These are phyloP conservation scores for Kwoniella bestiolae DNA, from an alignment of 768 basidiomycete species.

Conservation along the genomic window DNA sequence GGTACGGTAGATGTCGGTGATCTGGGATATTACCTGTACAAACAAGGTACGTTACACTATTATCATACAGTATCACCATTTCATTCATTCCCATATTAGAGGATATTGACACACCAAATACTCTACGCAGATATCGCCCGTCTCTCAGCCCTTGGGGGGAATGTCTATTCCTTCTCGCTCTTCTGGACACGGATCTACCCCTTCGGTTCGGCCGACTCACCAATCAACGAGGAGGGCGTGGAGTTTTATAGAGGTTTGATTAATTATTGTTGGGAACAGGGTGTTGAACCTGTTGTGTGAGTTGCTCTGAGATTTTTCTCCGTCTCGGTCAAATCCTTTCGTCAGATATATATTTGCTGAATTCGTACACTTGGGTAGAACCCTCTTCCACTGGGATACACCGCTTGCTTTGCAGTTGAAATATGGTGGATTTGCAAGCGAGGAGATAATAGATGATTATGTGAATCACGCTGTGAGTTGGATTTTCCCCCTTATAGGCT, in stretches of 20 bases:
- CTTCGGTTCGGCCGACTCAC: constrained; percentile 63
- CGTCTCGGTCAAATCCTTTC: neutral
- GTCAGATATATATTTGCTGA: neutral
- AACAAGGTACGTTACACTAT: constrained; percentile 59
- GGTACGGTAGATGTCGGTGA: constrained; percentile 55
- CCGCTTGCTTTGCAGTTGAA: constrained; percentile 22
- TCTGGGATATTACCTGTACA: constrained; percentile 64
- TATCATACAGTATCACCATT: neutral
- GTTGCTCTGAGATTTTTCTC: neutral
- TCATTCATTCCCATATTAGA: no score
- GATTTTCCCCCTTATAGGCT: no score
- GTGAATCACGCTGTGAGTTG: constrained; percentile 28
- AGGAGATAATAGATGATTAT: constrained; percentile 35
- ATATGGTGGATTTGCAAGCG: constrained; percentile 32
- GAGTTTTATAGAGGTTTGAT: constrained; percentile 59
- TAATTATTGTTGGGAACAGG: constrained; percentile 15
- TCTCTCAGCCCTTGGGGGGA: constrained; percentile 63
- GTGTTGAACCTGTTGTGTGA: constrained; percentile 54
- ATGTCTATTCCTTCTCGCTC: constrained; percentile 64
- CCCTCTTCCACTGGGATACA: constrained; percentile 60
- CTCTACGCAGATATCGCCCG: constrained; percentile 49
- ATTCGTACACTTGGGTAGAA: constrained; percentile 31
- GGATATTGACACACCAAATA: no score
- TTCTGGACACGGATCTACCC: constrained; percentile 65
- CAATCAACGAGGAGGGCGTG: constrained; percentile 62